Conservation (phyloP, 768 basidiomycete genomes). For the Mrakia gelida region DNA sequence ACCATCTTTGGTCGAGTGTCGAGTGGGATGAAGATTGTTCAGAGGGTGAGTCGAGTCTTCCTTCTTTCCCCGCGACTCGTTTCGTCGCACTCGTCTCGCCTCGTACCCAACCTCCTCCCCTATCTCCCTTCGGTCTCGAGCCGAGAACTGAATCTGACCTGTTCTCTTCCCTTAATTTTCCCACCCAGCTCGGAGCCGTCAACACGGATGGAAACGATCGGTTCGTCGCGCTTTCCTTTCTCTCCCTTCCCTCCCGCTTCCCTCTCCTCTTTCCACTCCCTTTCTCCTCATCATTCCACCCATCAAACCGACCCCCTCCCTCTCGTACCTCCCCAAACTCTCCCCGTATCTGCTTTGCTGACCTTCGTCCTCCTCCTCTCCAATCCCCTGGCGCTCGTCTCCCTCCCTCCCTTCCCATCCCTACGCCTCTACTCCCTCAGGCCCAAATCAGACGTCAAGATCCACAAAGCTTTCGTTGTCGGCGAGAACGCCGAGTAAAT, state of each 20-base stretch:
- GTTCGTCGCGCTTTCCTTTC: constrained; percentile 53
- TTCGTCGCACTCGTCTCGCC: background rate
- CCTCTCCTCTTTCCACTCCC: background rate
- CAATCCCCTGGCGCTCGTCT: too few relatives aligned
- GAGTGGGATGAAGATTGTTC: constrained; percentile 85
- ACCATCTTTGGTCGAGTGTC: constrained; percentile 71
- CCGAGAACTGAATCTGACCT: background rate
- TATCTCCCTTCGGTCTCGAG: background rate
- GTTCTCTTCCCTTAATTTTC: background rate
- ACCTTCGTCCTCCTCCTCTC: too few relatives aligned
- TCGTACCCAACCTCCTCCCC: background rate
- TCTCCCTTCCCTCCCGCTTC: background rate
- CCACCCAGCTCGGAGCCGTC: constrained; percentile 66
- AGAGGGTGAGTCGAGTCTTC: constrained; percentile 49
- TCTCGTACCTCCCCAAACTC: background rate
- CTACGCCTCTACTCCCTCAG: constrained; percentile 38
- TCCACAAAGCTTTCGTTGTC: constrained; percentile 64
- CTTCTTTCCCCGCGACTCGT: background rate
- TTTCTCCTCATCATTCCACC: background rate
- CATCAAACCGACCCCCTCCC: background rate
- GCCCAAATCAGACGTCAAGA: constrained; percentile 79
- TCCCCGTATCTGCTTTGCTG: background rate
- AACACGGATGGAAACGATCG: constrained; percentile 81
- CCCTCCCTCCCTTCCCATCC: background rate
- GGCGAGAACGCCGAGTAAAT: constrained; percentile 32